Evolutionary conservation across 169 alveolate genomes (phyloP), one percentile per base, ranked within the genome.

Genomic region (Perkinsus chesapeaki): DNA sequence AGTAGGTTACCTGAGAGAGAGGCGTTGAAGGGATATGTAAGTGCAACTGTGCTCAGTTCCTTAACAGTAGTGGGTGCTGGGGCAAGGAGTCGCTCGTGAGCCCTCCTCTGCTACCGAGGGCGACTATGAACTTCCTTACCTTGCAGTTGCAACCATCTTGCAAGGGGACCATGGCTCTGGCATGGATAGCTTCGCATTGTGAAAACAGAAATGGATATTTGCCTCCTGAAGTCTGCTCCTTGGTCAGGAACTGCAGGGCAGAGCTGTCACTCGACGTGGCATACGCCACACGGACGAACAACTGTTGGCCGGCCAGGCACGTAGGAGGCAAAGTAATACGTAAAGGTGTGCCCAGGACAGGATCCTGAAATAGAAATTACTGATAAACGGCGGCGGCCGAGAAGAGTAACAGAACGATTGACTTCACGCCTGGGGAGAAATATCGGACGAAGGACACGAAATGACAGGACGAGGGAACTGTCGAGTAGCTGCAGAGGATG

Each of bases 161-260:
- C 73, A 96, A 94, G 10, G 98, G 98, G 39, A 96, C 95, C 91
- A 97, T 60, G 48, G 97, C 95, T 94, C 98, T 94, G 90, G 96
- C 94, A 91, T 94, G 94, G 39, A 95, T 96, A 10, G 98, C 95
- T 92, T 97, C 96, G 48, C 97, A 96, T 93, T 97, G 97, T 48
- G 98, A 96, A 92, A 94, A 97, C 95, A 96, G 93, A 94, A 95
- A 97, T 0, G 97, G 97, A 39, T 92, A 91, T 31, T 36, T 39
- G 73, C 94, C 94, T 1, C 95, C 95, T n/a, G 94, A 47, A 12
- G 95, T 93, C 38, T 93, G 95, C 31, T 60, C 39, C 9, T 92
- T 91, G 0, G 39, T 48, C 20, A 93, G 91, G 39, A 37, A 93
- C 37, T 91, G 93, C 3, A 93, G 91, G 23, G 95, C 95, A 48